Base-by-base conservation (phyloP, 805 yeast genomes). In the Kodamaea kaohsiungensis region DNA sequence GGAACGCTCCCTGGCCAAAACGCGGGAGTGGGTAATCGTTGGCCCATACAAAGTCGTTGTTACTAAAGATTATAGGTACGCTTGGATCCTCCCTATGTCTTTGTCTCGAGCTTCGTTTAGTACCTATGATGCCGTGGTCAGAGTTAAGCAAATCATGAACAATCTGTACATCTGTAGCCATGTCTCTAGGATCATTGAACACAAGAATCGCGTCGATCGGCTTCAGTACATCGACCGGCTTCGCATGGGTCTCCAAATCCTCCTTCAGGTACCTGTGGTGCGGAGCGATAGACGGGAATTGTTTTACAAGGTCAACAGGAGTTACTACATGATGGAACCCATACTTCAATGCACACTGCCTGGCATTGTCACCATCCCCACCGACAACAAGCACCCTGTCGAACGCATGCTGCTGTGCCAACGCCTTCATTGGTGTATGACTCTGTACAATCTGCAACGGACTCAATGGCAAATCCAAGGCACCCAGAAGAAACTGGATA, bases 1-100 rank as follows among this genome's bases (percentile, higher is more conserved):
- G 77, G 63, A 89, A 87, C 1, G 93, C 96, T 22, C 98, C 98
- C 71, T 91, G 96, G 6, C 97, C 98, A 64, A 90, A 88, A 53
- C 98, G 78, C 18, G 96, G 90, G 52, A 86, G 70, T 13, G 66
- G 70, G 67, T 87, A 92, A 62, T 87, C 91, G 64, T 89, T 91
- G 15, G 97, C 89, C 96, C 97, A 92, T 35, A 88, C 64, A 63
- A 89, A 81, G 69, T 92, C 98, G 64, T 88, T 82, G 69, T 90
- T 91, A 43, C 93, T 87, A 70, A 89, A 91, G 56, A 84, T 81
- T 16, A 89, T 85, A 2, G 95, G 96, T 1, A 88, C 75, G 15
- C 54, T 40, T 15, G 64, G 53, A 25, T 46, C 54, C 19, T 46
- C 50, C 7, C 30, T 19, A 39, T 25, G 3, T 7, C 18, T 22